These are phyloP conservation scores for Cercospora sesami DNA, from an alignment of 2,329 filamentous ascomycete genomes.

Conservation along the genomic window DNA sequence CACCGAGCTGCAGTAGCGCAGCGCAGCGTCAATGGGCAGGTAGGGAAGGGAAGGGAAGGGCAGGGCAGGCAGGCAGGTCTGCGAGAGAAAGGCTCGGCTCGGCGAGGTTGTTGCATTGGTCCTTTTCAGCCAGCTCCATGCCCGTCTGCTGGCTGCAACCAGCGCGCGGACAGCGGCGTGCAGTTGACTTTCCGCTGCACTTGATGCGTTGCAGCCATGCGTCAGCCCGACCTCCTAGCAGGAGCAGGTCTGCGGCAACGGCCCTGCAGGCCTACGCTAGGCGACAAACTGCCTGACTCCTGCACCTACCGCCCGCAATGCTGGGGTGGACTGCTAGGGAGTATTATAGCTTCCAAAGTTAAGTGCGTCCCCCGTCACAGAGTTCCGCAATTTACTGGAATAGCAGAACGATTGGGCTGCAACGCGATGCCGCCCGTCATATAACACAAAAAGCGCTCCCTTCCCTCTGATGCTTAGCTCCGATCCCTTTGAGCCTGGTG, in stretches of 20 bases:
- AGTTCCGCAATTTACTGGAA: conserved; percentile 27
- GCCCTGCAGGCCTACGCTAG: conserved; percentile 27
- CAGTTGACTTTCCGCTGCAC: conserved; percentile 22
- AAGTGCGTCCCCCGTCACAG: conserved; percentile 21
- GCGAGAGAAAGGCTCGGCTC: conserved; percentile 22
- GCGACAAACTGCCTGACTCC: conserved; percentile 28
- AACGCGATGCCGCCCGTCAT: conserved; percentile 6
- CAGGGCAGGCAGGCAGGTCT: neutral
- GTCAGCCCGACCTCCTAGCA: conserved; percentile 24
- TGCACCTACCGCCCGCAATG: conserved; percentile 23
- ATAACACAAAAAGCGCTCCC: conserved; percentile 9
- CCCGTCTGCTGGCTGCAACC: conserved; percentile 9
- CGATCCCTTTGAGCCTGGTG: neutral
- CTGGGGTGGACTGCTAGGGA: conserved; percentile 26
- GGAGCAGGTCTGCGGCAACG: conserved; percentile 24
- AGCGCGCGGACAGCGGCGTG: conserved; percentile 9
- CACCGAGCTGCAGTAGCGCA: neutral
- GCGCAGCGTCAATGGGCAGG: conserved; percentile 2
- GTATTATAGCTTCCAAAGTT: conserved; percentile 25
- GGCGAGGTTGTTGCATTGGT: conserved; percentile 24
- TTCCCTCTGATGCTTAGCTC: neutral
- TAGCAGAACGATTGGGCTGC: conserved; percentile 18
- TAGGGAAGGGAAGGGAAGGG: neutral
- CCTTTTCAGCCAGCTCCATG: conserved; percentile 23
- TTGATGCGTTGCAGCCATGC: conserved; percentile 22